Conservation (phyloP, 1,139 yeast species). For the Hyphopichia buzzinii region DNA sequence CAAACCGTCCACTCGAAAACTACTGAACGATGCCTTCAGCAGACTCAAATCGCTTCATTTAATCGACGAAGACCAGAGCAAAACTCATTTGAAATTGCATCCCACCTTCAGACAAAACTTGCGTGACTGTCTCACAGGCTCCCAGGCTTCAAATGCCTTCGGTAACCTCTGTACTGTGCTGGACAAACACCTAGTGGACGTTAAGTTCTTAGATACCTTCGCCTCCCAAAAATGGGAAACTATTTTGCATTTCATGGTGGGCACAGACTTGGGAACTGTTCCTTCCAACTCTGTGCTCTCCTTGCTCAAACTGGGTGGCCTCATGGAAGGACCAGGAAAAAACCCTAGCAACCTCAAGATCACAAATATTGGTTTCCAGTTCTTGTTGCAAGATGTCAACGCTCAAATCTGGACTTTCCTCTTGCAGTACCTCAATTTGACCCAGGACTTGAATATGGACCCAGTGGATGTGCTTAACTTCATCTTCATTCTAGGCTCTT, state of each 20-base stretch:
- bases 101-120: constrained; percentile 73
- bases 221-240: constrained; percentile 92
- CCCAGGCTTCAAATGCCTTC: constrained; percentile 48
- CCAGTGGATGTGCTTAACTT: constrained; percentile 95
- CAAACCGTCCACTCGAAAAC: constrained; percentile 49
- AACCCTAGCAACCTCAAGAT: constrained; percentile 54
- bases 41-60: constrained; percentile 75
- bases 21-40: constrained; percentile 76
- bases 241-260: constrained; percentile 96
- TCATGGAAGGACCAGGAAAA: constrained; percentile 64
- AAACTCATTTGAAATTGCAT: constrained; percentile 60
- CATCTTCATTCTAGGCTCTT: constrained; percentile 87
- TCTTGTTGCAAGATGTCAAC: constrained; percentile 84
- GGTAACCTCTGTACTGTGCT: constrained; percentile 35
- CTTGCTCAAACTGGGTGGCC: constrained; percentile 68
- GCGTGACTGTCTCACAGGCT: constrained; percentile 83
- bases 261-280: constrained; percentile 64
- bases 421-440: constrained; percentile 80
- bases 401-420: constrained; percentile 94
- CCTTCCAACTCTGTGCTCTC: constrained; percentile 73
- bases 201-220: constrained; percentile 69
- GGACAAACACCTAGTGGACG: constrained; percentile 51
- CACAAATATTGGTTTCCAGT: constrained; percentile 92
- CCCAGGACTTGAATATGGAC: constrained; percentile 86
- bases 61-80: constrained; percentile 60